These are phyloP conservation scores for Juglanconis sp. DNA, from an alignment of 2,329 filamentous ascomycete species.

Conservation along the genomic window DNA sequence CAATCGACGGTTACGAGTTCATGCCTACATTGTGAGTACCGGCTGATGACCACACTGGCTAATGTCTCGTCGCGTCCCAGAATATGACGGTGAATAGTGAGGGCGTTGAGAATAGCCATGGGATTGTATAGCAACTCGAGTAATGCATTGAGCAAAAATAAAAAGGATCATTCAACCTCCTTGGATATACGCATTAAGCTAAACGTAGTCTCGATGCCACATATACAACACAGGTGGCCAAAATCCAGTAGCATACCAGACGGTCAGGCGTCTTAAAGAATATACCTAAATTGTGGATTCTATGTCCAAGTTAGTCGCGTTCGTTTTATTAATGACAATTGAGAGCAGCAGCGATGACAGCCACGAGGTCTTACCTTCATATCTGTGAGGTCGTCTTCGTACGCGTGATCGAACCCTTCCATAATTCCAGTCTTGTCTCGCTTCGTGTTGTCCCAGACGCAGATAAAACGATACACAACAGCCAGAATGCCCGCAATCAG, in stretches of 20 bases:
- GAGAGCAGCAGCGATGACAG: neutral
- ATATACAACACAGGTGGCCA: too few relatives aligned
- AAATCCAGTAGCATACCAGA: too few relatives aligned
- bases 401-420: constrained; percentile 8
- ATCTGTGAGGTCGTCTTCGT: constrained; percentile 9
- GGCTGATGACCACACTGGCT: too few relatives aligned
- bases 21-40: neutral
- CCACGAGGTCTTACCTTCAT: constrained; percentile 1
- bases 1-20: neutral
- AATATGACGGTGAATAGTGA: too few relatives aligned
- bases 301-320: neutral
- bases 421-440: neutral
- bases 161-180: too few relatives aligned
- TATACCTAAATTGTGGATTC: constrained; percentile 11
- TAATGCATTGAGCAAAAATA: too few relatives aligned
- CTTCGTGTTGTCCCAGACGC: neutral
- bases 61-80: too few relatives aligned
- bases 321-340: neutral
- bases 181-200: too few relatives aligned
- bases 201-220: too few relatives aligned
- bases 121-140: too few relatives aligned
- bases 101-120: too few relatives aligned
- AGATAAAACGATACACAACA: constrained; percentile 38
- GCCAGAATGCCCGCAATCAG: constrained; percentile 31
- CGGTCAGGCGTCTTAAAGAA: neutral